Conservation (phyloP, 208 protist genomes). For the Acanthamoeba healyi region DNA sequence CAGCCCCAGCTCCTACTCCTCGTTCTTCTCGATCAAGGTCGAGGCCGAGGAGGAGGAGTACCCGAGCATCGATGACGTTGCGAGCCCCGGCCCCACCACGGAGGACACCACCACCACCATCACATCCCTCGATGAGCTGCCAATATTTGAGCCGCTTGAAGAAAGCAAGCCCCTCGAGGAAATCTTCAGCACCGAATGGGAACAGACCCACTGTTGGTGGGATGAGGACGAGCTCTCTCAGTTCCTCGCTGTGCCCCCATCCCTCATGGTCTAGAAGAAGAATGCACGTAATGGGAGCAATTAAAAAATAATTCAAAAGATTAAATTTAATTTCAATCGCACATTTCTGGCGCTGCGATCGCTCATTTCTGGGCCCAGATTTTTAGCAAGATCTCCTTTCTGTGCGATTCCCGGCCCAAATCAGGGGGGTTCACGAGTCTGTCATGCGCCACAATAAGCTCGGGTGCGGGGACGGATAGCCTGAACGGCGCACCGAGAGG, state of each 20-base stretch:
- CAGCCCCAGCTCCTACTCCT: neutral
- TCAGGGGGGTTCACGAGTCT: no score
- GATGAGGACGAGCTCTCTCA: constrained; percentile 45
- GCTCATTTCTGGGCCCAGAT: no score
- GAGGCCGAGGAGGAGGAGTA: neutral
- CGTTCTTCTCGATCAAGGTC: neutral
- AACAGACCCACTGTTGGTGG: constrained; percentile 59
- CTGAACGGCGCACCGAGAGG: no score
- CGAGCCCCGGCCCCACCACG: constrained; percentile 6
- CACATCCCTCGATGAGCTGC: constrained; percentile 21
- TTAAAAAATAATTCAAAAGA: neutral
- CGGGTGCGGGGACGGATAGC: no score
- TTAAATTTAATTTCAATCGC: no score
- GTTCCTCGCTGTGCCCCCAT: constrained; percentile 41
- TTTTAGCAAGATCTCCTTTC: no score
- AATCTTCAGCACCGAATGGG: constrained; percentile 50
- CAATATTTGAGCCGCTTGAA: neutral
- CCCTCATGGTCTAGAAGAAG: neutral
- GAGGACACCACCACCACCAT: neutral
- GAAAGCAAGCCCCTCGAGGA: constrained; percentile 49
- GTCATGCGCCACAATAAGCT: no score
- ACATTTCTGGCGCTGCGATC: no score
- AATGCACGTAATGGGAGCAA: neutral
- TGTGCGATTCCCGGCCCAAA: no score
- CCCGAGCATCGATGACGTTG: neutral